A percentile compares a stretch with the other conserved stretches of the same genome.
Conservation (phyloP, 2,329 filamentous ascomycete species). For the Onygena corvina region DNA sequence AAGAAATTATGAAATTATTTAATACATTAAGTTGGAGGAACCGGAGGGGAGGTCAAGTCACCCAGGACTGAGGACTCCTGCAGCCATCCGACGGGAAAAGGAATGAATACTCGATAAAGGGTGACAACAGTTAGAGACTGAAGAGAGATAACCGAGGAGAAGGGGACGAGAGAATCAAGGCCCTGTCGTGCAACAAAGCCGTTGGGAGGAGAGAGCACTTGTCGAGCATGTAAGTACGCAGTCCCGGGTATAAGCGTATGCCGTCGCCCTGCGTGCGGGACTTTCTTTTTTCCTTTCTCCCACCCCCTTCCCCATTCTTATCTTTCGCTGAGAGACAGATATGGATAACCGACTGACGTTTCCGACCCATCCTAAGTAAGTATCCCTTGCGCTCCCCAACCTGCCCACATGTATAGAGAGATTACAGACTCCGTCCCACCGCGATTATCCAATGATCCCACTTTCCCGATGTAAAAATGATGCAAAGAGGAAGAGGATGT, state of each 20-base stretch:
- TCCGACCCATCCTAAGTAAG: too few species aligned
- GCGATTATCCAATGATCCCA: background rate
- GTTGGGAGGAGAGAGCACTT: background rate
- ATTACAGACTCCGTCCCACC: background rate
- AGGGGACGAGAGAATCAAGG: background rate
- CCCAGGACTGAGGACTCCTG: background rate
- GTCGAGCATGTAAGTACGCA: too few species aligned
- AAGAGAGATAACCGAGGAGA: background rate
- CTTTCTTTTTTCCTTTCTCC: background rate
- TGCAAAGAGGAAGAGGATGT: constrained; percentile 1
- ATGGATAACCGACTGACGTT: background rate
- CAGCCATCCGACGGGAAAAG: background rate
- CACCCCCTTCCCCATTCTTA: background rate
- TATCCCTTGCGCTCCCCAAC: background rate
- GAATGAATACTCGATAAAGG: background rate
- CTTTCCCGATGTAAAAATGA: background rate
- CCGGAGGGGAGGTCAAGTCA: background rate
- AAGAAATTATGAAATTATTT: constrained; percentile 7
- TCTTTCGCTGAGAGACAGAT: too few species aligned
- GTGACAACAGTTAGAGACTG: background rate
- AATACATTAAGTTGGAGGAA: background rate
- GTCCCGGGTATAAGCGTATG: background rate
- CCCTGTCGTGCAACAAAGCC: background rate
- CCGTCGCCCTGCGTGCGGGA: background rate
- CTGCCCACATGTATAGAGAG: background rate